Percentiles rank a stretch among this genome's conserved stretches.
These are phyloP conservation scores for Apiospora sp. DNA, from an alignment of 2,329 filamentous ascomycete genomes.

Conservation along the genomic window DNA sequence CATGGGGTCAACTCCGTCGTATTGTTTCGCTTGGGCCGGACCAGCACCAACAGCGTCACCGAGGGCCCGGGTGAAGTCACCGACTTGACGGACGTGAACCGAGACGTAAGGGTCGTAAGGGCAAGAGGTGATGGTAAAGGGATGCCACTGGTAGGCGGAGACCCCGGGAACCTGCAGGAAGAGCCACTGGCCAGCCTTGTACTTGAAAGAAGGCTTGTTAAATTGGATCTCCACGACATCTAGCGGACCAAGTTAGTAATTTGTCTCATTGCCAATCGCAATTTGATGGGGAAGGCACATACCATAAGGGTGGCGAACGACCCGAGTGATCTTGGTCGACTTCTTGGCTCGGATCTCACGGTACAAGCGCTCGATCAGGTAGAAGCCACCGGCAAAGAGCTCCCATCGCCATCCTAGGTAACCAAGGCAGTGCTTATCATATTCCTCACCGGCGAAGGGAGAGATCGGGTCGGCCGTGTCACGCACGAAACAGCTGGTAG, in stretches of 20 bases:
- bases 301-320: constrained; percentile 95
- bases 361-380: constrained; percentile 87
- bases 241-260: constrained; percentile 47
- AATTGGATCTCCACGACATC: constrained; percentile 98
- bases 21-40: constrained; percentile 84
- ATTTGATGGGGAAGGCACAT: constrained; percentile 43
- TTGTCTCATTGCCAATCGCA: neutral
- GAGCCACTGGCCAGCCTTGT: constrained; percentile 98
- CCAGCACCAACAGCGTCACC: constrained; percentile 95
- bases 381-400: constrained; percentile 83
- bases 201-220: constrained; percentile 93
- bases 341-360: constrained; percentile 87
- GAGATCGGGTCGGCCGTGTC: constrained; percentile 77
- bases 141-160: constrained; percentile 94
- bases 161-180: constrained; percentile 94
- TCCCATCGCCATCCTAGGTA: constrained; percentile 99
- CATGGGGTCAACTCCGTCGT: constrained; percentile 88
- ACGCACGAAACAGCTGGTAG: constrained; percentile 94
- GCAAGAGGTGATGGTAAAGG: constrained; percentile 98
- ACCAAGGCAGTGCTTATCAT: constrained; percentile 93
- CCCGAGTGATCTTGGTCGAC: constrained; percentile 88
- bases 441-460: constrained; percentile 81
- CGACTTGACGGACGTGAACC: constrained; percentile 93
- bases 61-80: constrained; percentile 94
- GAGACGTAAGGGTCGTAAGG: constrained; percentile 95